These are phyloP conservation scores for Pulveroboletus sp. DNA, from an alignment of 768 basidiomycete genomes.

Conservation along the genomic window DNA sequence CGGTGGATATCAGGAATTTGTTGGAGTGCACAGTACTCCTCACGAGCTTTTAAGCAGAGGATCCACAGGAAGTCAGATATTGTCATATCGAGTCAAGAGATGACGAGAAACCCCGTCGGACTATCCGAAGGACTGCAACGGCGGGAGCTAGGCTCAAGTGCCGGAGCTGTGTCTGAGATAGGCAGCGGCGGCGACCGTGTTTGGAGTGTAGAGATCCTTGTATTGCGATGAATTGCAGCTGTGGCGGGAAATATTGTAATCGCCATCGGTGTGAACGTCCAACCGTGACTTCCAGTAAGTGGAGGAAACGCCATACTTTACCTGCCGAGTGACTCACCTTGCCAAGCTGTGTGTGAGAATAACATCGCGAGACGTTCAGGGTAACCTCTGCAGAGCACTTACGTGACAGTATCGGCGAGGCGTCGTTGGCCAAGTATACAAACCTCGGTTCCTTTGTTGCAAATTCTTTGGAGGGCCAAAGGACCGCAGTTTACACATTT, in stretches of 20 bases:
- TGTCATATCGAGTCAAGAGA: slow-evolving; percentile 25
- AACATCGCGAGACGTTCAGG: slow-evolving; percentile 1
- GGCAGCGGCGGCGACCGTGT: slow-evolving; percentile 12
- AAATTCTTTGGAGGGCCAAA: not conserved
- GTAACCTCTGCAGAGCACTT: slow-evolving; percentile 8
- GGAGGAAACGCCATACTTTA: slow-evolving; percentile 26
- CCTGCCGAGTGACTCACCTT: slow-evolving; percentile 27
- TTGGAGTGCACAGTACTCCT: slow-evolving; percentile 3
- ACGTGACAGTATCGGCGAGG: slow-evolving; percentile 1
- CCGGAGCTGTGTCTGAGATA: slow-evolving; percentile 17
- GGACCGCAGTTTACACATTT: not conserved
- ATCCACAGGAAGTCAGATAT: slow-evolving; percentile 22
- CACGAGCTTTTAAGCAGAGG: slow-evolving; percentile 21
- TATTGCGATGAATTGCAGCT: slow-evolving; percentile 11
- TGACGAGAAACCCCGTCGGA: slow-evolving; percentile 16
- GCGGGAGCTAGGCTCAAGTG: slow-evolving; percentile 8
- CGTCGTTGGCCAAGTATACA: not conserved
- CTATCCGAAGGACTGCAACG: slow-evolving; percentile 5
- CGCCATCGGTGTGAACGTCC: slow-evolving; percentile 18
- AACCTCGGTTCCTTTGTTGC: not conserved
- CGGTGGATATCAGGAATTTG: slow-evolving; percentile 5
- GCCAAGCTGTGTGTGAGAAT: slow-evolving; percentile 33
- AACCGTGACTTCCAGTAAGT: slow-evolving; percentile 15
- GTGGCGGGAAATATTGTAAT: slow-evolving; percentile 14
- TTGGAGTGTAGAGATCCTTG: slow-evolving; percentile 12